Evolutionary conservation across 345 rosid genomes (phyloP).

Genomic region (Boechera retrofracta): DNA sequence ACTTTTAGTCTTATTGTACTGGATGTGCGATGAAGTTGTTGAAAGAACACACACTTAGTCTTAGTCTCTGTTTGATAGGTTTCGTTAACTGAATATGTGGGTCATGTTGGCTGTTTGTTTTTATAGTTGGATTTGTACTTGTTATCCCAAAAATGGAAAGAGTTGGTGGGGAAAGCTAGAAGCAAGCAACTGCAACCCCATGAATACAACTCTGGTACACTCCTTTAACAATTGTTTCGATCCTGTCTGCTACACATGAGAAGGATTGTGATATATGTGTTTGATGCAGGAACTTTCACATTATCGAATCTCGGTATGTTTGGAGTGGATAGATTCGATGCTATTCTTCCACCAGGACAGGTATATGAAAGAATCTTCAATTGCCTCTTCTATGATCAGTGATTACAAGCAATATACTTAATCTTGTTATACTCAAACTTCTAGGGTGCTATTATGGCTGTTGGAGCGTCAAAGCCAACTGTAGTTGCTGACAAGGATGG

Average conservation of each 20-base stretch:
- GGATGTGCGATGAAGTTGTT: too few species aligned
- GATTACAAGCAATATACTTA: not conserved
- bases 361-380: conserved; percentile 43
- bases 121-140: conserved; percentile 84
- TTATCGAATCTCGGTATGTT: conserved; percentile 95
- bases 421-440: conserved; percentile 25
- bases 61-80: not conserved
- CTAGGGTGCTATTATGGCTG: conserved; percentile 99
- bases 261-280: conserved; percentile 9
- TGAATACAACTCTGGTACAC: conserved; percentile 88
- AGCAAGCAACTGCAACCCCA: conserved; percentile 91
- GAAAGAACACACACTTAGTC: not conserved
- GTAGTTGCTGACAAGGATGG: conserved; percentile 88
- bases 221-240: conserved; percentile 9
- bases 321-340: conserved; percentile 97
- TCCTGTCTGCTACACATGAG: not conserved
- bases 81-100: not conserved
- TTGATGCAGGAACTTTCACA: conserved; percentile 83
- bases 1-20: not conserved
- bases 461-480: conserved; percentile 94
- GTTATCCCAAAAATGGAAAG: conserved; percentile 94
- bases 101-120: conserved; percentile 27
- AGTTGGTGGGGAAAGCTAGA: conserved; percentile 88
- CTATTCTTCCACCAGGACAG: conserved; percentile 98
- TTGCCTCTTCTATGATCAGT: conserved; percentile 15